Evolutionary conservation across 2,329 filamentous ascomycete species (phyloP), one percentile per base, ranked within the genome.

Genomic region (Thelonectria discophora): DNA sequence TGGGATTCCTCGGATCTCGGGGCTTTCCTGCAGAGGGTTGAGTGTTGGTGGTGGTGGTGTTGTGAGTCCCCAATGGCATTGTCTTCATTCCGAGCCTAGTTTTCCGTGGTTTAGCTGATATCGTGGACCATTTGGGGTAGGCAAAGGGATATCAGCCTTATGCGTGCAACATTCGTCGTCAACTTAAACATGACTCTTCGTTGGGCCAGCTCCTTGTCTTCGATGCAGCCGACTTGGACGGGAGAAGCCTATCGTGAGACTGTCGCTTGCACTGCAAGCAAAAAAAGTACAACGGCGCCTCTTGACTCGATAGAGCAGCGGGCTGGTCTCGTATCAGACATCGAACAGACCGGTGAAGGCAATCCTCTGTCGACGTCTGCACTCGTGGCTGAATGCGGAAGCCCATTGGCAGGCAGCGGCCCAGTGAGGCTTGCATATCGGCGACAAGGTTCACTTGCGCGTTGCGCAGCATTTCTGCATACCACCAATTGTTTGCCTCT

Each of bases 391-490:
- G 13, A 34, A 27, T 17, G 30, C 13, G 12, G 45, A 40, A 20
- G 55, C 27, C 58, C 20, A 55, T 60, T 60, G 51, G 58, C 39
- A 39, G 17, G 37, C 52, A 21, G 39, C 52, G 34, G 24, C 24
- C 24, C 24, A 54, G 34, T 34, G 40, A 51, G 24, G 32, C 24
- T 51, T 51, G 40, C 46, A 34, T 18, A 47, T 54, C 30, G 47
- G 39, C 46, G 49, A 48, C 48, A 56, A 57, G 21, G 59, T 56
- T 50, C 40, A 42, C 37, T 18, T 48, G 47, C 48, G 59, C 53
- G 39, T 55, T 39, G 15, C 53, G 68, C 65, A 37, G 47, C 63
- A 68, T 69, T n/a, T n/a, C 60, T 65, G 67, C 57, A 59, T 20
- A 55, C 30, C 30, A 32, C 11, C 6, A 32, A 7, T 32, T 32